Base-by-base conservation (phyloP, 2,329 filamentous ascomycete genomes). In the Aureobasidium sp. region DNA sequence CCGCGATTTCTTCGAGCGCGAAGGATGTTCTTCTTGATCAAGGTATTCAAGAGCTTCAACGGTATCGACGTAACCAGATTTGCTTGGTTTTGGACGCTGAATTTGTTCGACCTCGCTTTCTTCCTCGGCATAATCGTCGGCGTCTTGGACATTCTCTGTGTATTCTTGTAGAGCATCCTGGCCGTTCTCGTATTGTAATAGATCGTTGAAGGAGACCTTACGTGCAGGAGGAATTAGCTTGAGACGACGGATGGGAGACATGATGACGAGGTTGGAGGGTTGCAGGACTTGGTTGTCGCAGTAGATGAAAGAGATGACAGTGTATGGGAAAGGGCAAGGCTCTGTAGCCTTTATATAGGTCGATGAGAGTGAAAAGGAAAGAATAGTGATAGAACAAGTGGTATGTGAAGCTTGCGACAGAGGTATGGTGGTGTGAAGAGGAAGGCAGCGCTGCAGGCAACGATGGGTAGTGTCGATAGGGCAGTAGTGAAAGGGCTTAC, bases 101-200 rank as follows among this genome's bases (percentile, higher is more conserved):
- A 54, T 2, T 8, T 47, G 8, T 32, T 54, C 41, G 39, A 32
- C 21, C 10, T 61, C 59, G 14, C 67, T 34, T 62, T 65, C 27
- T 45, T 69, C 27, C 47, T 62, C 59, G 50, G 61, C 59, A 32
- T 47, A 60, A 16, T 49, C 29, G 34, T 49, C 27, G 14, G 57
- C 41, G 16, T 63, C 30, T 11, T 53, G 47, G 42, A 29, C 34
- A 39, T 63, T 69, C 61, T 62, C 65, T 62, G 64, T 71, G 66
- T 76, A 80, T 16, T 71, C 65, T 39, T 77, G 68, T 27, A 83
- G 70, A 21, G 79, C 78, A 63, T 73, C 71, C 50, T 72, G 67
- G 21, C 81, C 81, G 68, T 81, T 79, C 10, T 75, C 69, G 32
- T 79, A 72, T 3, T 70, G 64, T 13, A 80, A 65, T 3, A 83